Evolutionary conservation across 2,329 filamentous ascomycete genomes (phyloP), one percentile per base, ranked within the genome.

Genomic region (Dothistroma pini): DNA sequence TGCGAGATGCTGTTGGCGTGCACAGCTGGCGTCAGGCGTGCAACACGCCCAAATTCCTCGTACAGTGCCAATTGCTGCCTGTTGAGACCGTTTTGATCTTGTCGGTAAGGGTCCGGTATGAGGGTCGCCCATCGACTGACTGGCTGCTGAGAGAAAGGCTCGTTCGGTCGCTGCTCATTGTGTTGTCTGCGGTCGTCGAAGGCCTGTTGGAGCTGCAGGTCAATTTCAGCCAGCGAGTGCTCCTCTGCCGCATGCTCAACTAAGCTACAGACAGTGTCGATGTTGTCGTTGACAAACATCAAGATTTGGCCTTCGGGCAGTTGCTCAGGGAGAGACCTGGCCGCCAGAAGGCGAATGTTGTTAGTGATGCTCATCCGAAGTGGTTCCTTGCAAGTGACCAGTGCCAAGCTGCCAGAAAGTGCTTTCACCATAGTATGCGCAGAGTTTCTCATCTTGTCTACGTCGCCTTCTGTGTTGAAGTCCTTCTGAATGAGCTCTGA

Each of bases 311-410:
- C 95, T 77, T 99, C 95, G 0, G 95, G 91, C 63, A 99, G 83
- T 16, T 90, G 90, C 69, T 88, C 85, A 1, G 82, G 83, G 47
- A 85, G 78, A 55, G 84, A 83, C 60, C 83, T 80, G 57, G 67
- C 58, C 14, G 91, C 89, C 57, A 91, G 87, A 41, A 96, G 83
- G n/a, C 95, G 89, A 75, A 99, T 92, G 73, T 97, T 96, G 77
- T 97, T 99, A 57, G 90, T 96, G 76, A 99, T 96, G 77, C 96
- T 97, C 75, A 96, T 95, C 63, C 95, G 87, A 16, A 99, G 82
- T 16, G 95, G 95, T 75, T 99, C 95, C 76, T 97, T 99, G 73
- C 93, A 97, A 3, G 95, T 99, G n/a, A 99, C 95, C 34, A 97
- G 83, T 14, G 95, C 95, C 58, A 99, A 83, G 71, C 92, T 96